Conservation (phyloP, 208 protist species). For the Herpetomonas tarakana region DNA sequence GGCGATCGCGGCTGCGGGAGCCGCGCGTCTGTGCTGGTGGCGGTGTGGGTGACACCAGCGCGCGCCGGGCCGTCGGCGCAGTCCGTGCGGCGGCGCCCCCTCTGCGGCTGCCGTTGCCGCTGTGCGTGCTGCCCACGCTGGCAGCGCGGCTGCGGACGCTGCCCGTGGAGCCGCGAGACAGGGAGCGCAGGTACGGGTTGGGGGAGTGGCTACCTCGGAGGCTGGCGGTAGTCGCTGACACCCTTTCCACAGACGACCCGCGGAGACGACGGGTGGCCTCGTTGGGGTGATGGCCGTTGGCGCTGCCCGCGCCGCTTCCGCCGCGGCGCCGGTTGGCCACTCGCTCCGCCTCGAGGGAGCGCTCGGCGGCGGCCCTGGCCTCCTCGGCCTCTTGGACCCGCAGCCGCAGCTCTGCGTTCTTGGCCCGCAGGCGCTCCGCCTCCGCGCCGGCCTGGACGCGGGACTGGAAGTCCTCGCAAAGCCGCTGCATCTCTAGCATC, state of each 20-base stretch:
- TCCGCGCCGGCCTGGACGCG: slow-evolving; percentile 37
- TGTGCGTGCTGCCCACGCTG: not conserved
- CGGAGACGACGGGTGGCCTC: not conserved
- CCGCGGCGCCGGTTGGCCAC: slow-evolving; percentile 12
- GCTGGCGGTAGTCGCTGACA: slow-evolving; percentile 3
- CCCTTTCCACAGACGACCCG: not conserved
- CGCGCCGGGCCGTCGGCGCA: slow-evolving; percentile 2
- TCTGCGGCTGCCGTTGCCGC: not conserved
- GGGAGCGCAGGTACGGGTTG: slow-evolving; percentile 27
- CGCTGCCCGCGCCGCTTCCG: no score
- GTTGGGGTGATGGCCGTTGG: no score
- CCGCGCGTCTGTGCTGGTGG: slow-evolving; percentile 3
- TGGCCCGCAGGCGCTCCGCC: slow-evolving; percentile 41
- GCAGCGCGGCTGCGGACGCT: slow-evolving; percentile 1
- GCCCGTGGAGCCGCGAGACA: slow-evolving; percentile 14
- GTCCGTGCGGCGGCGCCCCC: not conserved
- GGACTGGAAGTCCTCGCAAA: slow-evolving; percentile 72
- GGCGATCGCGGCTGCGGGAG: not conserved
- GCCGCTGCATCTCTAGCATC: slow-evolving; percentile 82
- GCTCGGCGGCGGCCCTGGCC: slow-evolving; percentile 25
- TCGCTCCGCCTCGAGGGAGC: slow-evolving; percentile 21
- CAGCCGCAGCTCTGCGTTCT: slow-evolving; percentile 40
- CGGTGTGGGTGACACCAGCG: slow-evolving; percentile 24
- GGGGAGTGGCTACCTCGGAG: not conserved
- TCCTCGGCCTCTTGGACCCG: slow-evolving; percentile 40